Conservation (phyloP, 148 eudicot genomes). For the Nepenthes mirabilis region DNA sequence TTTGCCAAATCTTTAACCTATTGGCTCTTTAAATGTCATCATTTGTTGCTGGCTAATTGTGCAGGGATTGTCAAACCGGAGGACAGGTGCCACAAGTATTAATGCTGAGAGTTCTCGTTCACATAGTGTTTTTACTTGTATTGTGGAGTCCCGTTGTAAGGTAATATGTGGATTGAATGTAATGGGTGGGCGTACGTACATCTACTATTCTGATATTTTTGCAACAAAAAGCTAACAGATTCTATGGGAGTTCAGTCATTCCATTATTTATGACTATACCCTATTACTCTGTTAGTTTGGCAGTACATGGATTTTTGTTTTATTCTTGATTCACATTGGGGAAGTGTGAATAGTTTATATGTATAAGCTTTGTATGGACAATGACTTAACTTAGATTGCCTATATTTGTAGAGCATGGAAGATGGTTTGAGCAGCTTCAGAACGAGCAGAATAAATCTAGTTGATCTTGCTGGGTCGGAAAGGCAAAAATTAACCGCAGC, state of each 20-base stretch:
- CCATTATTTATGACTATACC: background rate
- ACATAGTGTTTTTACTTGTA: conserved; percentile 94
- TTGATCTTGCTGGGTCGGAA: conserved; percentile 99
- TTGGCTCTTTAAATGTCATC: background rate
- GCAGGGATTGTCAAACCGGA: conserved; percentile 85
- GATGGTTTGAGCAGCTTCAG: conserved; percentile 80
- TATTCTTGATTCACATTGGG: too few relatives aligned
- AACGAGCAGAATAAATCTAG: conserved; percentile 85
- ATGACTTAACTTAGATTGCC: background rate
- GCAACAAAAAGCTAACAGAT: background rate
- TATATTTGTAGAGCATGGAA: conserved; percentile 40
- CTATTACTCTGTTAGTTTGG: too few relatives aligned
- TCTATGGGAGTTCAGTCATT: background rate
- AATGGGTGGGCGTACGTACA: background rate
- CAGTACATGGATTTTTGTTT: too few relatives aligned
- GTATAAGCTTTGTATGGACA: too few relatives aligned
- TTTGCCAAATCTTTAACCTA: background rate
- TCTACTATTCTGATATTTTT: background rate
- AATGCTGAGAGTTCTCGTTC: conserved; percentile 98
- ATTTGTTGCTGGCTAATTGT: conserved; percentile 5
- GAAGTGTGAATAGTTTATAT: too few relatives aligned
- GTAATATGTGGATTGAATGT: conserved; percentile 15
- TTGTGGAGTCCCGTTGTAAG: conserved; percentile 94
- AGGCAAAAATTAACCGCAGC: conserved; percentile 95
- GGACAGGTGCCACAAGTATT: conserved; percentile 80